Evolutionary conservation across 208 protist genomes (phyloP), one percentile per base, ranked within the genome.

Genomic region (Acanthamoeba rhysodes): DNA sequence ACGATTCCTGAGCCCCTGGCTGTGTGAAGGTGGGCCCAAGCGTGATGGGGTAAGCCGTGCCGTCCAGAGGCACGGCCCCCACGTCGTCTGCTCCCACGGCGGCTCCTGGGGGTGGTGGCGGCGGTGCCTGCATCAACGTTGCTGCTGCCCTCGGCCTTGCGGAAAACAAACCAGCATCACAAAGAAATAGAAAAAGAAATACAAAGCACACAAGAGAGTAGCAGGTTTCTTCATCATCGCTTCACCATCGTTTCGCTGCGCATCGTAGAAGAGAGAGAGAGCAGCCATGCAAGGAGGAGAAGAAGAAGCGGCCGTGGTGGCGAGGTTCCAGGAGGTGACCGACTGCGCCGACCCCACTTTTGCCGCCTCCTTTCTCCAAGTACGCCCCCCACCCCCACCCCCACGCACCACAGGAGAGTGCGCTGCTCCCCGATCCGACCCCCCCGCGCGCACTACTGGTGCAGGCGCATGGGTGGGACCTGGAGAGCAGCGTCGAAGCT

Each of bases 381-480:
- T 72, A 72, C 64, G n/a, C n/a, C n/a, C n/a, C n/a, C n/a, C n/a
- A n/a, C n/a, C n/a, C n/a, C n/a, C n/a, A n/a, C n/a, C n/a, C n/a
- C n/a, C n/a, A n/a, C n/a, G n/a, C n/a, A n/a, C 64, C 7, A 34
- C 27, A 72, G 9, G 20, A 32, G 12, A 66, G 59, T 66, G 16
- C 16, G 12, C 12, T n/a, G n/a, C n/a, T n/a, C n/a, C n/a, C n/a
- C n/a, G n/a, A n/a, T n/a, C n/a, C n/a, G n/a, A n/a, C n/a, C n/a
- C n/a, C n/a, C n/a, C n/a, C n/a, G n/a, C n/a, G n/a, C n/a, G n/a
- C n/a, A n/a, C n/a, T n/a, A n/a, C n/a, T n/a, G n/a, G 8, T 12
- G 12, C 64, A 72, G 64, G 64, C 64, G 29, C 64, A 72, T 16
- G 64, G 64, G 64, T 72, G 64, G 64, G 64, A 72, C 64, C 64